Evolutionary conservation across 805 yeast genomes (phyloP).

Genomic region (Monosporozyma servazzii): DNA sequence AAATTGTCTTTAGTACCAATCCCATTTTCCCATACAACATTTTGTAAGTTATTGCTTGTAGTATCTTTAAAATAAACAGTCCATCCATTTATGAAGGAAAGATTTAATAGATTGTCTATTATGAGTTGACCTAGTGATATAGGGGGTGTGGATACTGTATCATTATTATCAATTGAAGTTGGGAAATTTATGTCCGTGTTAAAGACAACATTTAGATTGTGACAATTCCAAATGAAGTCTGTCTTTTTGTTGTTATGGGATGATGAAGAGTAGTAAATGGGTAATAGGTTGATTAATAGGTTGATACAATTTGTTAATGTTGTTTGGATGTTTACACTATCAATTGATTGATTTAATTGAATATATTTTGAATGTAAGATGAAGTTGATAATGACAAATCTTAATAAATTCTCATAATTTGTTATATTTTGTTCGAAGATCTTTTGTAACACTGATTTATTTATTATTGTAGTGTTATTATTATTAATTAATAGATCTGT

Average conservation of each 20-base stretch:
- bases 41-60: conserved; percentile 12
- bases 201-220: conserved; percentile 10
- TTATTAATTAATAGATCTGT: background rate
- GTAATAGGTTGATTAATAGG: conserved; percentile 53
- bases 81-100: conserved; percentile 25
- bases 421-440: background rate
- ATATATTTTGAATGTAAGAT: conserved; percentile 19
- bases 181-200: conserved; percentile 2
- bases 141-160: background rate
- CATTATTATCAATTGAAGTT: background rate
- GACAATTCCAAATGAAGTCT: background rate
- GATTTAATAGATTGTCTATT: conserved; percentile 17
- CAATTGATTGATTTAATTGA: background rate
- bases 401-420: conserved; percentile 32
- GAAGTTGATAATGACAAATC: conserved; percentile 31
- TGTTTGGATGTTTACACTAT: too few species aligned
- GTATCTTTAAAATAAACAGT: conserved; percentile 23
- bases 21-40: conserved; percentile 68
- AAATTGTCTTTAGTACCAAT: conserved; percentile 35
- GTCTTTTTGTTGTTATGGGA: background rate
- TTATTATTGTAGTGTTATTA: background rate
- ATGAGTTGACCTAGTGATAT: conserved; percentile 32
- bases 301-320: conserved; percentile 38
- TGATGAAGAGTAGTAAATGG: conserved; percentile 39
- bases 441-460: background rate